These are phyloP conservation scores for Suillus subalutaceus DNA, from an alignment of 768 basidiomycete genomes.

Conservation along the genomic window DNA sequence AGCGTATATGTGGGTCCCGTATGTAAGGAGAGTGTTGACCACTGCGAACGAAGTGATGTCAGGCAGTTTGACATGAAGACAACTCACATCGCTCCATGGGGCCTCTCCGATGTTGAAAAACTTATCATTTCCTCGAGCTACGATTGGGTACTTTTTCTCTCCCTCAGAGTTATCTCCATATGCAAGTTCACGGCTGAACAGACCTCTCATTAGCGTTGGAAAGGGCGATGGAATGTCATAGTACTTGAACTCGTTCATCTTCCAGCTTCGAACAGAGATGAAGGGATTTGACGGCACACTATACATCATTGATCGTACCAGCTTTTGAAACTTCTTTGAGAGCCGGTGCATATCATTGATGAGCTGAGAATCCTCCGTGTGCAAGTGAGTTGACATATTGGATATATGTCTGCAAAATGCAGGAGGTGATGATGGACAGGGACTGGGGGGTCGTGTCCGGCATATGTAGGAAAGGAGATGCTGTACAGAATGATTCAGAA, in stretches of 20 bases:
- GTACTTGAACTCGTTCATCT: constrained; percentile 2
- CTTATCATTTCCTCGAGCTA: constrained; percentile 95
- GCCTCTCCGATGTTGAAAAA: constrained; percentile 99
- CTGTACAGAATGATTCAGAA: constrained; percentile 8
- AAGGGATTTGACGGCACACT: not conserved
- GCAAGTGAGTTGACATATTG: constrained; percentile 28
- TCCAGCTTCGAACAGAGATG: not conserved
- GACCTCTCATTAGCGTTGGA: constrained; percentile 90
- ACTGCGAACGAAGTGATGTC: not conserved
- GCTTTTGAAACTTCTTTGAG: constrained; percentile 60
- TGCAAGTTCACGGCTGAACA: constrained; percentile 69
- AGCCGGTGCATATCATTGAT: constrained; percentile 55
- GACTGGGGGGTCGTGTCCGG: constrained; percentile 1
- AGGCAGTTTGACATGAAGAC: not conserved
- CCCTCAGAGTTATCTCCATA: constrained; percentile 30
- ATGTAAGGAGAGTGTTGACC: not conserved
- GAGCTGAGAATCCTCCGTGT: constrained; percentile 57
- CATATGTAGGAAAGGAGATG: constrained; percentile 21
- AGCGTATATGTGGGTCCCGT: not conserved
- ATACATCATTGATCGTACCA: constrained; percentile 44
- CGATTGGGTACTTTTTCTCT: constrained; percentile 58
- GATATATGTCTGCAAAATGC: constrained; percentile 10
- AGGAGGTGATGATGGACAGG: not conserved
- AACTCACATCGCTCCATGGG: constrained; percentile 77
- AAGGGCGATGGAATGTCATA: constrained; percentile 65